phyloP scores from a whole-genome alignment of 2,329 filamentous ascomycete species.

The Elsinoe ampelina region DNA sequence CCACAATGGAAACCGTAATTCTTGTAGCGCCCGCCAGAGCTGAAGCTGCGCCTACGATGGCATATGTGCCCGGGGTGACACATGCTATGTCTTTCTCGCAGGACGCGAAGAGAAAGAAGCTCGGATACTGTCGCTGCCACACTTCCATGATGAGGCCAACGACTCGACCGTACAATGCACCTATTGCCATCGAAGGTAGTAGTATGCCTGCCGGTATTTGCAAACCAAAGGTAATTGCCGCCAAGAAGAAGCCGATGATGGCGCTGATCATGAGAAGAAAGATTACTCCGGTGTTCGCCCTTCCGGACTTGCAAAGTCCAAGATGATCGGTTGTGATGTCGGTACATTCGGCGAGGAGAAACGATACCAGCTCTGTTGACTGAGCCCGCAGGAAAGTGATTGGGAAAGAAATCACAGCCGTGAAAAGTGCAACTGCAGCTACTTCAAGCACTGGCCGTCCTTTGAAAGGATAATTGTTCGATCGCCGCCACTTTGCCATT shows the following conservation, averaged over 20 bases:
- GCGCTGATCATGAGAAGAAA: constrained; percentile 74
- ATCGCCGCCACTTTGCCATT: constrained; percentile 70
- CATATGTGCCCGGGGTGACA: constrained; percentile 89
- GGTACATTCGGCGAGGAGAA: constrained; percentile 84
- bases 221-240: constrained; percentile 82
- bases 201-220: constrained; percentile 94
- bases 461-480: constrained; percentile 52
- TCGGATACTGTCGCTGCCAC: constrained; percentile 69
- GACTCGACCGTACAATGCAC: constrained; percentile 79
- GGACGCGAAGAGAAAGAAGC: constrained; percentile 64
- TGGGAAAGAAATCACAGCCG: constrained; percentile 85
- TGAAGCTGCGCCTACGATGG: constrained; percentile 89
- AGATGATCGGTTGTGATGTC: constrained; percentile 76
- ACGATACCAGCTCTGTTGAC: constrained; percentile 80
- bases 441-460: constrained; percentile 69
- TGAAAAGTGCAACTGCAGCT: constrained; percentile 65
- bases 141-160: constrained; percentile 84
- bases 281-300: constrained; percentile 72
- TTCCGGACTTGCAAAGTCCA: constrained; percentile 79
- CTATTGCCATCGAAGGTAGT: constrained; percentile 90
- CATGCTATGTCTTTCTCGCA: constrained; percentile 83
- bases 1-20: constrained; percentile 96
- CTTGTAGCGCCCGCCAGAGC: constrained; percentile 89
- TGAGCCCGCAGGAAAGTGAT: constrained; percentile 95
- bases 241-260: constrained; percentile 72